A percentile compares a stretch with the other conserved stretches of the same genome.
phyloP scores from a whole-genome alignment of 306 rosid genomes.

The Quercus glauca region DNA sequence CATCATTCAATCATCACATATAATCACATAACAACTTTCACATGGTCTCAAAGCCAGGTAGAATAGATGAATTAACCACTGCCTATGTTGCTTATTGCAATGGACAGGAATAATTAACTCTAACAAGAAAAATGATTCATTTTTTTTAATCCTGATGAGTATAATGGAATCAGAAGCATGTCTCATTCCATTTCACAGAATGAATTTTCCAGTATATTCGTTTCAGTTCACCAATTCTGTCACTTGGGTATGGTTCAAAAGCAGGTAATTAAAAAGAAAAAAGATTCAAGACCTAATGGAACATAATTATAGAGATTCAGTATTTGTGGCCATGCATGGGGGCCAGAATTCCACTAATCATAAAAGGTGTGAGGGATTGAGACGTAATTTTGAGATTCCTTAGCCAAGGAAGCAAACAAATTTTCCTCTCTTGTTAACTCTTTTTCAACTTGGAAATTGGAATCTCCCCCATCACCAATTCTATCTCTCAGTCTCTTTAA shows the following conservation, averaged over 20 bases:
- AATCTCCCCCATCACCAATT: constrained; percentile 33
- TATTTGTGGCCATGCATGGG: constrained; percentile 15
- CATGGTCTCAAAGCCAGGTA: too few relatives aligned
- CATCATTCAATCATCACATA: too few relatives aligned
- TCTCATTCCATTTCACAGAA: not conserved
- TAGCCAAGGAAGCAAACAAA: constrained; percentile 12
- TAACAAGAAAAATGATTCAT: too few relatives aligned
- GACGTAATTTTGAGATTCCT: constrained; percentile 42
- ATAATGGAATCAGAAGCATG: not conserved
- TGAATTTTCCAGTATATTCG: not conserved
- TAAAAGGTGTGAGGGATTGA: constrained; percentile 30
- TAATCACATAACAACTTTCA: too few relatives aligned
- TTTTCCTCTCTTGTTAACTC: not conserved
- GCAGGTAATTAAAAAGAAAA: not conserved
- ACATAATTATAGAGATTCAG: not conserved
- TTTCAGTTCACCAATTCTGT: constrained; percentile 5
- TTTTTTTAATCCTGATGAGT: too few relatives aligned
- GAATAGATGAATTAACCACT: too few relatives aligned
- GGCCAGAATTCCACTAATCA: constrained; percentile 24
- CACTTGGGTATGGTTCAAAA: constrained; percentile 21
- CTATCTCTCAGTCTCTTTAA: not conserved
- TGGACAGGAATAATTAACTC: too few relatives aligned
- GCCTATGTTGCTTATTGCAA: too few relatives aligned
- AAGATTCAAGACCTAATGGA: not conserved
- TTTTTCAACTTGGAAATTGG: constrained; percentile 23